These are phyloP conservation scores for Glonium stellatum DNA, from an alignment of 495 filamentous ascomycete genomes.

Conservation along the genomic window DNA sequence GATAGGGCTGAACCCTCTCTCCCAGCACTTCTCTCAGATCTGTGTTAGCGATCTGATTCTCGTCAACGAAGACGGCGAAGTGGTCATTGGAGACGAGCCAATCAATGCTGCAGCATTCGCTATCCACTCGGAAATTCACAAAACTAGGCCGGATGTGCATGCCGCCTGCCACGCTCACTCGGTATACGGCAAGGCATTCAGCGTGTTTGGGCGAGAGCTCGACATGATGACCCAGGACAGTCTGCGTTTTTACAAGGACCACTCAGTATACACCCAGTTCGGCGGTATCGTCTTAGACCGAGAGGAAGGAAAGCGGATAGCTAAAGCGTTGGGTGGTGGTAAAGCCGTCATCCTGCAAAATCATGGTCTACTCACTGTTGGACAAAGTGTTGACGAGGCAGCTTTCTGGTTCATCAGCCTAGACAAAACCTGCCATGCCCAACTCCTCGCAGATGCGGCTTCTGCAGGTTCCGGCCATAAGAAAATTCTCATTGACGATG, in stretches of 20 bases:
- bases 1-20: slow-evolving; percentile 45
- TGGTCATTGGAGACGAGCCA: slow-evolving; percentile 45
- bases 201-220: slow-evolving; percentile 46
- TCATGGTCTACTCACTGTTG: slow-evolving; percentile 60
- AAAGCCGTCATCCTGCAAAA: slow-evolving; percentile 64
- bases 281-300: slow-evolving; percentile 52
- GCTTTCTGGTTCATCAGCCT: slow-evolving; percentile 62
- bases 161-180: slow-evolving; percentile 52
- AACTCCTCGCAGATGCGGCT: slow-evolving; percentile 49
- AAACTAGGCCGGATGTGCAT: slow-evolving; percentile 46
- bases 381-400: slow-evolving; percentile 58
- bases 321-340: slow-evolving; percentile 50
- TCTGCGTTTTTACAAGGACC: slow-evolving; percentile 55
- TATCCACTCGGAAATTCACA: slow-evolving; percentile 57
- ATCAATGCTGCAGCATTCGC: slow-evolving; percentile 64
- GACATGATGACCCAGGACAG: slow-evolving; percentile 64
- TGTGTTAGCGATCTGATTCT: slow-evolving; percentile 48
- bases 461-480: slow-evolving; percentile 9
- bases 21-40: slow-evolving; percentile 51
- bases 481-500: slow-evolving; percentile 17
- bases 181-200: slow-evolving; percentile 48
- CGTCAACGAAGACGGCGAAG: slow-evolving; percentile 46
- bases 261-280: slow-evolving; percentile 48
- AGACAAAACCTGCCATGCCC: slow-evolving; percentile 59
- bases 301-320: slow-evolving; percentile 56